Evolutionary conservation across 2,329 filamentous ascomycete species (phyloP), one percentile per base, ranked within the genome.

Genomic region (Sporothrix schenckii): DNA sequence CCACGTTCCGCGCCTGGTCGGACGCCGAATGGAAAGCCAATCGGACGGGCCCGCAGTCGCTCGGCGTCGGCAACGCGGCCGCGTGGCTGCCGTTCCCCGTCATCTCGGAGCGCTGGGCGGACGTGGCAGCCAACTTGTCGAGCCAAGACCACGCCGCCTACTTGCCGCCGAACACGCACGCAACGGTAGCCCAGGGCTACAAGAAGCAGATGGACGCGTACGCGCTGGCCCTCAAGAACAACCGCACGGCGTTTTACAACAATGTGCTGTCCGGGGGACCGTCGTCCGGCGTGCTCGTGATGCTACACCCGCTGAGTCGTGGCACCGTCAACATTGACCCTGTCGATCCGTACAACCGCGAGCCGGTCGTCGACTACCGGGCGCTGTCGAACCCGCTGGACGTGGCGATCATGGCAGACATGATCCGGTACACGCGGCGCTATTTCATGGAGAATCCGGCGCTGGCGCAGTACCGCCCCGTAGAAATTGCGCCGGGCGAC

Each of bases 311-410:
- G 3, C 76, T 82, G 53, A 80, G 78, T 52, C 77, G 81, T 14
- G 81, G 81, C 30, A 79, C 77, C 24, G 77, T 83, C 65, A 78
- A 76, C 50, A 79, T 83, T 58, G 77, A 80, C 73, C 74, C 77
- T 0, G 74, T 74, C 0, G 76, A 82, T 74, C 79, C 80, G 53
- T 75, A 71, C 84, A 76, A 74, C 13, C 74, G 76, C 9, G 76
- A 75, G 27, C 81, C 81, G 0, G 68, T 78, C 7, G 76, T 82
- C 47, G 80, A 83, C 74, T 80, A 80, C 70, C 76, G 79, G 60
- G 74, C 77, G 16, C 74, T 80, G 71, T 82, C 80, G 30, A 80
- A 86, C 73, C 84, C 86, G 11, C 80, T 86, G 56, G 87, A 88
- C 73, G 76, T 85, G 49, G 83, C 83, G 73, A 81, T 80, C 24